Conservation (phyloP, 805 yeast genomes). For the Teunomyces tritomae region DNA sequence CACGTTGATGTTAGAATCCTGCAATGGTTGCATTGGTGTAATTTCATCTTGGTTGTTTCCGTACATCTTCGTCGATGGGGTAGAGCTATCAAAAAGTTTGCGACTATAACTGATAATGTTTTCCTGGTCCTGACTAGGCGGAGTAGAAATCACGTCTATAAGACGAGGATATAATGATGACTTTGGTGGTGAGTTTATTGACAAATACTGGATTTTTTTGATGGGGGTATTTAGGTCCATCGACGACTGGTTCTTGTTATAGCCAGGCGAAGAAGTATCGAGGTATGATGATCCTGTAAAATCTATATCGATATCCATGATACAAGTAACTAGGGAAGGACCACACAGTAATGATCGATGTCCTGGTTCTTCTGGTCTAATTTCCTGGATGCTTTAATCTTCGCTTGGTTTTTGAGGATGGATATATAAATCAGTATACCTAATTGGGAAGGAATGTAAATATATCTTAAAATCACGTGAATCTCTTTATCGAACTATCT, state of each 20-base stretch:
- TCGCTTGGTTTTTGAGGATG: conserved; percentile 1
- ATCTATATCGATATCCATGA: conserved; percentile 1
- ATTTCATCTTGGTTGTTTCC: conserved; percentile 12
- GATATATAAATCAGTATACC: conserved; percentile 1
- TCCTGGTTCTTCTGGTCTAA: background rate
- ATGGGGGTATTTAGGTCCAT: conserved; percentile 38
- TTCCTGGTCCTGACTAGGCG: background rate
- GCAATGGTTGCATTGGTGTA: conserved; percentile 2
- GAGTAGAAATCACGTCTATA: background rate
- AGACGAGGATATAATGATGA: conserved; percentile 7
- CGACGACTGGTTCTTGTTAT: conserved; percentile 11
- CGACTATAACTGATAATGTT: background rate
- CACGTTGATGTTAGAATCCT: background rate
- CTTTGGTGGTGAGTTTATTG: conserved; percentile 29
- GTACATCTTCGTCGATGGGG: conserved; percentile 5
- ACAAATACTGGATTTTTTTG: conserved; percentile 32
- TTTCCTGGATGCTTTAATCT: background rate
- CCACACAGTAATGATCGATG: background rate
- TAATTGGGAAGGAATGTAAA: conserved; percentile 3
- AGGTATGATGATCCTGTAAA: conserved; percentile 1
- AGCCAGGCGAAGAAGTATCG: background rate
- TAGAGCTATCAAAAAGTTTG: background rate
- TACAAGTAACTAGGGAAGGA: background rate
- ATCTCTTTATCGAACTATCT: too few relatives aligned
- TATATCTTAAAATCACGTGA: background rate